Evolutionary conservation across 176 grass and related monocot genomes (phyloP).

Genomic region (Urochloa ruziziensis): DNA sequence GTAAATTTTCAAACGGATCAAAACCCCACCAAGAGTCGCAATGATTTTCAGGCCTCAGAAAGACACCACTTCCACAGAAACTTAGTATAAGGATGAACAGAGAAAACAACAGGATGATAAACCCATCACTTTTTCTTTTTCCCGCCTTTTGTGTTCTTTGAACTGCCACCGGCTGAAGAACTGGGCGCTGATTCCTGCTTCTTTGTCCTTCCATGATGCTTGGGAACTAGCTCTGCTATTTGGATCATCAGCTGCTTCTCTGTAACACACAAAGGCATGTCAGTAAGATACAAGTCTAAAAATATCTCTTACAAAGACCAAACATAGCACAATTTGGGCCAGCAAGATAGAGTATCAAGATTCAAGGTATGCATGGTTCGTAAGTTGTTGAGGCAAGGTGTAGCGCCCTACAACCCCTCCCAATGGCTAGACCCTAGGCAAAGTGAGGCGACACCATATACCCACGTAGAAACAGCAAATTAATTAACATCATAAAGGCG

Average conservation of each 20-base stretch:
- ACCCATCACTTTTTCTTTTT: conserved; percentile 76
- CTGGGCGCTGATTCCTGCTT: conserved; percentile 58
- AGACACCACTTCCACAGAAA: background rate
- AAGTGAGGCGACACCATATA: too few relatives aligned
- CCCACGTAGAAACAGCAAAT: too few relatives aligned
- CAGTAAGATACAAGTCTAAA: conserved; percentile 19
- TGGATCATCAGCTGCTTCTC: conserved; percentile 87
- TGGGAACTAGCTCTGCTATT: conserved; percentile 85
- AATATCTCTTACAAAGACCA: background rate
- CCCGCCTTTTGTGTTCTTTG: conserved; percentile 54
- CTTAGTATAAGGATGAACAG: conserved; percentile 26
- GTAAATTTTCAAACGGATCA: background rate
- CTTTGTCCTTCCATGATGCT: conserved; percentile 87
- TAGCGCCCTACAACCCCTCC: too few relatives aligned
- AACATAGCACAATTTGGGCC: background rate
- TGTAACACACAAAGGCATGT: conserved; percentile 26
- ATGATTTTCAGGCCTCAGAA: background rate
- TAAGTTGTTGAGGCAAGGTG: too few relatives aligned
- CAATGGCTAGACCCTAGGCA: too few relatives aligned
- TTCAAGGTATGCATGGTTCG: background rate
- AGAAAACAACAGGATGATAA: background rate
- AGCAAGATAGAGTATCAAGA: background rate
- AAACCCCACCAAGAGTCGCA: background rate
- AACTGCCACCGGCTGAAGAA: conserved; percentile 35
- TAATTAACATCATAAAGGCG: too few relatives aligned